Conservation (phyloP, 768 basidiomycete species). For the Agaricus sinodeliciosus region DNA sequence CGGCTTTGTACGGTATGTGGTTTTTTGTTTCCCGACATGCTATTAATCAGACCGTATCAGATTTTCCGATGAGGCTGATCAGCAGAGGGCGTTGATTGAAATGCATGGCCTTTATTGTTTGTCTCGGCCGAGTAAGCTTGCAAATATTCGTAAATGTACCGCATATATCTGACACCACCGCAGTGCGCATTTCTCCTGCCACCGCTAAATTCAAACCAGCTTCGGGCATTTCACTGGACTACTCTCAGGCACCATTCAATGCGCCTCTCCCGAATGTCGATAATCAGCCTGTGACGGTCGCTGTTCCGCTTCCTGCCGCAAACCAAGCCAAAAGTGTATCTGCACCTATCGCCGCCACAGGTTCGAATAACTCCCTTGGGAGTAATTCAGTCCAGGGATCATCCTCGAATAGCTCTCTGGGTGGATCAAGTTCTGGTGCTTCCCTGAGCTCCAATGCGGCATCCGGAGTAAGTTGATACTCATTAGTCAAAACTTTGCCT, state of each 20-base stretch:
- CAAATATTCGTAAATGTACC: conserved; percentile 3
- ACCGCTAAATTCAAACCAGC: conserved; percentile 81
- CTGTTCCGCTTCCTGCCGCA: conserved; percentile 40
- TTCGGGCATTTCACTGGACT: conserved; percentile 32
- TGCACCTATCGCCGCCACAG: conserved; percentile 52
- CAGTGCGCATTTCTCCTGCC: conserved; percentile 88
- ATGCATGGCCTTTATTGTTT: conserved; percentile 90
- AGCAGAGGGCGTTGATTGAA: conserved; percentile 83
- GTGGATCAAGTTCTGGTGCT: conserved; percentile 43
- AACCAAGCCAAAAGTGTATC: conserved; percentile 61
- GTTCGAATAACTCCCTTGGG: conserved; percentile 29
- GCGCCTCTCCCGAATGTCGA: conserved; percentile 26
- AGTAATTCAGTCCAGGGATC: conserved; percentile 34
- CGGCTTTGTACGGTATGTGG: conserved; percentile 78
- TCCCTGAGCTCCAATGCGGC: conserved; percentile 48
- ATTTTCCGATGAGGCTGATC: conserved; percentile 85
- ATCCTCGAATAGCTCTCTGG: conserved; percentile 41
- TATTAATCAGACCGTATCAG: conserved; percentile 28
- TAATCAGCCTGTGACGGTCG: conserved; percentile 35
- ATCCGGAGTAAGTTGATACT: conserved; percentile 17
- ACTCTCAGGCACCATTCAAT: conserved; percentile 42
- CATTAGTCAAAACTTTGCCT: background rate
- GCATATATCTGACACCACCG: conserved; percentile 22
- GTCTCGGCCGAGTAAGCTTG: conserved; percentile 73
- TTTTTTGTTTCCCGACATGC: conserved; percentile 8